Conservation (phyloP, 208 protist genomes). For the Trichomonas vaginalis region DNA sequence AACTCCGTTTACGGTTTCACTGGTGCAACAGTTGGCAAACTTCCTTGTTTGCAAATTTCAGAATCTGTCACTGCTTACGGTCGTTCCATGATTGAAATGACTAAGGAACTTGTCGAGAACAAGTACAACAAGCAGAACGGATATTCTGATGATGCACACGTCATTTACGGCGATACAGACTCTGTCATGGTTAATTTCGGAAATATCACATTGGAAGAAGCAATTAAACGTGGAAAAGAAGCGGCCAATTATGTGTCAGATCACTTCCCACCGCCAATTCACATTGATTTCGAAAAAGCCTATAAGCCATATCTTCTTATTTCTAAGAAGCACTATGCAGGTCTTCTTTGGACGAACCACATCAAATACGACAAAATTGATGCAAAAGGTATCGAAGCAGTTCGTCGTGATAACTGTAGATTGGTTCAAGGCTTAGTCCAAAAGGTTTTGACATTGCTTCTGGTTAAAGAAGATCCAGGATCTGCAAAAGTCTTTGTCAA, state of each 20-base stretch:
- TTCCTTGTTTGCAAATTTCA: conserved; percentile 89
- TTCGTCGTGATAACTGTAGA: conserved; percentile 94
- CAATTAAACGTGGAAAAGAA: conserved; percentile 50
- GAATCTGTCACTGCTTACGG: conserved; percentile 85
- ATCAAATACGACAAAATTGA: conserved; percentile 82
- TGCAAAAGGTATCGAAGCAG: conserved; percentile 68
- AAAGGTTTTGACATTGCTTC: conserved; percentile 14
- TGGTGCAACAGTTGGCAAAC: conserved; percentile 84
- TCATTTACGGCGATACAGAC: conserved; percentile 98
- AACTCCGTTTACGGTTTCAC: conserved; percentile 99
- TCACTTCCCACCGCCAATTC: conserved; percentile 73
- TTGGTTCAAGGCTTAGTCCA: conserved; percentile 63
- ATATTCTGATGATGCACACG: conserved; percentile 66
- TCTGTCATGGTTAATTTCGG: conserved; percentile 85
- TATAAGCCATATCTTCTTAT: conserved; percentile 98
- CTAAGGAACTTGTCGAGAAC: conserved; percentile 68
- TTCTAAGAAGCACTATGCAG: conserved; percentile 98
- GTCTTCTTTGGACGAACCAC: conserved; percentile 70
- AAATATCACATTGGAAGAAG: conserved; percentile 26
- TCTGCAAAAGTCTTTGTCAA: conserved; percentile 59
- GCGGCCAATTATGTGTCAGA: conserved; percentile 67
- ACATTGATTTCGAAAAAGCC: conserved; percentile 96
- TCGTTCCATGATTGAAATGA: conserved; percentile 87
- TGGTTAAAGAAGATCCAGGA: conserved; percentile 39
- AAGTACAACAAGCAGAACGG: conserved; percentile 61